phyloP scores from a whole-genome alignment of 2,329 filamentous ascomycete species.

The Leptographium galeiforme region DNA sequence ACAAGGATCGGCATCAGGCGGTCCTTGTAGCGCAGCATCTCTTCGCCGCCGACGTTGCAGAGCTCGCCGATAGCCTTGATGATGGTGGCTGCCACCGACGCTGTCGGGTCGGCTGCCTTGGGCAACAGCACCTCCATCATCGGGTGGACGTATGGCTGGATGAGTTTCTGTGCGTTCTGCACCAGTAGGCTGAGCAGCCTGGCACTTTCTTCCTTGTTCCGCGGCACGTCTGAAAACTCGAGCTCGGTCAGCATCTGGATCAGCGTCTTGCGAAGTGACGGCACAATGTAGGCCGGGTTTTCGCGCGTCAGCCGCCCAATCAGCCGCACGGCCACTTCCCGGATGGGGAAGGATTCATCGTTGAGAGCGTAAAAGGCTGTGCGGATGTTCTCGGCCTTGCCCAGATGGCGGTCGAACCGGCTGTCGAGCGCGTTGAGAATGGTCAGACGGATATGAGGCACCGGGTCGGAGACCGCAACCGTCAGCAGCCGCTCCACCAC shows the following conservation, averaged over 20 bases:
- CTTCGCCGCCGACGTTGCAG: conserved; percentile 82
- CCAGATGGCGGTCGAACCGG: conserved; percentile 91
- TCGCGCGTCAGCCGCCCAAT: conserved; percentile 83
- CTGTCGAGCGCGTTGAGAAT: conserved; percentile 82
- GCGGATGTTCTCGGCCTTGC: conserved; percentile 92
- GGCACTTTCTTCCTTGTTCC: conserved; percentile 93
- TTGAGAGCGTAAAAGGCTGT: conserved; percentile 92
- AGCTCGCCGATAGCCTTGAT: conserved; percentile 89
- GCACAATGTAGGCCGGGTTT: conserved; percentile 96
- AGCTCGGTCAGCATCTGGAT: conserved; percentile 94
- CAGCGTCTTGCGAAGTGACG: conserved; percentile 83
- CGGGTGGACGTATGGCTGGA: conserved; percentile 92
- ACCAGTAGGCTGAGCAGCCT: conserved; percentile 86
- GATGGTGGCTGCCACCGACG: conserved; percentile 88
- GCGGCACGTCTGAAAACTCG: conserved; percentile 85
- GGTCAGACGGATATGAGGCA: conserved; percentile 76
- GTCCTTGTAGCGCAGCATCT: conserved; percentile 86
- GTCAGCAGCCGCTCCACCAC: conserved; percentile 95
- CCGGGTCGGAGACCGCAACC: conserved; percentile 83
- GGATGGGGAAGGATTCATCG: conserved; percentile 82
- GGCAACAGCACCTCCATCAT: conserved; percentile 92
- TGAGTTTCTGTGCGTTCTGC: conserved; percentile 80
- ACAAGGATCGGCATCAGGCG: conserved; percentile 91
- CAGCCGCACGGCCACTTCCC: conserved; percentile 90
- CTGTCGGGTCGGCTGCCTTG: conserved; percentile 73